Conservation (phyloP, 2,329 filamentous ascomycete species). For the Akanthomyces lecanii region DNA sequence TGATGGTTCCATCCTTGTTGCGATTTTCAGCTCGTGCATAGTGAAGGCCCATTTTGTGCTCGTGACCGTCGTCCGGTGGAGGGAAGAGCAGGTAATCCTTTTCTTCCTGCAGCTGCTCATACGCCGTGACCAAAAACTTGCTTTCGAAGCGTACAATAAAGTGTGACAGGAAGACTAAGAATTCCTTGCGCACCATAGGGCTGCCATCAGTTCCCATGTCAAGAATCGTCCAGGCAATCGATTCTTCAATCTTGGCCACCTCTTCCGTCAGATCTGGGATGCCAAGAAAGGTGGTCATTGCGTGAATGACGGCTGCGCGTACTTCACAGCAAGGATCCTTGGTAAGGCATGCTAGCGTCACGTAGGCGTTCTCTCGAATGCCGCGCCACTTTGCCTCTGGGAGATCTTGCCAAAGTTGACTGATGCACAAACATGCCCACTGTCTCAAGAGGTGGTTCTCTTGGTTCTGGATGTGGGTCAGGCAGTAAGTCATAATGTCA, state of each 20-base stretch:
- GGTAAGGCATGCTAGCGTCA: slow-evolving; percentile 73
- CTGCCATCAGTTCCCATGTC: slow-evolving; percentile 93
- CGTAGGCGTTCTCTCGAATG: slow-evolving; percentile 81
- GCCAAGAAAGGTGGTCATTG: slow-evolving; percentile 88
- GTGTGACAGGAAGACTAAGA: slow-evolving; percentile 88
- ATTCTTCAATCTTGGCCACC: slow-evolving; percentile 85
- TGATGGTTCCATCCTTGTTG: slow-evolving; percentile 54
- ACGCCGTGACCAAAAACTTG: slow-evolving; percentile 88
- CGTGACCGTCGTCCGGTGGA: slow-evolving; percentile 51
- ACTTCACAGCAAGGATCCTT: slow-evolving; percentile 90
- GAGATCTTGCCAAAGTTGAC: slow-evolving; percentile 88
- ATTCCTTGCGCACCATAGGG: slow-evolving; percentile 87
- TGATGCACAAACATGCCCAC: slow-evolving; percentile 93
- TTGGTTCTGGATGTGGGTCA: slow-evolving; percentile 76
- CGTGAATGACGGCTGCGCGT: slow-evolving; percentile 86
- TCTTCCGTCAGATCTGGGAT: slow-evolving; percentile 91
- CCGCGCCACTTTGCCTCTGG: slow-evolving; percentile 93
- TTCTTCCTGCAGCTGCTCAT: slow-evolving; percentile 84
- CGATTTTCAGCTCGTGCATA: slow-evolving; percentile 54
- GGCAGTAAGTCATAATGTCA: slow-evolving; percentile 84
- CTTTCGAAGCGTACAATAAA: slow-evolving; percentile 88
- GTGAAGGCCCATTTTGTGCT: slow-evolving; percentile 60
- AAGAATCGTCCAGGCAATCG: slow-evolving; percentile 80
- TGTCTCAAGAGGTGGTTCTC: slow-evolving; percentile 87
- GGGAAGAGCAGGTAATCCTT: slow-evolving; percentile 61